phyloP scores from a whole-genome alignment of 2,329 filamentous ascomycete genomes.

The Paecilomyces formosus region DNA sequence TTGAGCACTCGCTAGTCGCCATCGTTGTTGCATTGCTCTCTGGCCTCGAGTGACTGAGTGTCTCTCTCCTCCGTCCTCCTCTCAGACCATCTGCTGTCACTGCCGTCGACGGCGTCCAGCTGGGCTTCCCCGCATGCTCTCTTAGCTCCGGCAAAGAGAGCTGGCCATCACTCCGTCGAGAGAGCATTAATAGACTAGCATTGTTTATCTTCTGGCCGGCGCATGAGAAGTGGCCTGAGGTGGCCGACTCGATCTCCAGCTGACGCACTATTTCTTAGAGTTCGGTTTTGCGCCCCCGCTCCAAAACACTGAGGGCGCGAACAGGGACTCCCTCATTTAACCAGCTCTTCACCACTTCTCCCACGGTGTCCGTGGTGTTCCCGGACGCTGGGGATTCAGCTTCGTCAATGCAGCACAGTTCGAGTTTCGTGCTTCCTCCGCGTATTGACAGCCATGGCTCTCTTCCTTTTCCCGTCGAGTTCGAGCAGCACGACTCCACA shows the following conservation, averaged over 20 bases:
- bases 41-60: neutral
- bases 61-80: neutral
- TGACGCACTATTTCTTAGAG: neutral
- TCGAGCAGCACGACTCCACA: slow-evolving; percentile 5
- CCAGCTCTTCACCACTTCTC: slow-evolving; percentile 2
- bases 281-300: neutral
- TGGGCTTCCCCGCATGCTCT: slow-evolving; percentile 17
- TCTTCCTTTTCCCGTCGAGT: slow-evolving; percentile 4
- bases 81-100: neutral
- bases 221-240: neutral
- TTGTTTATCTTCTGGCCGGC: neutral
- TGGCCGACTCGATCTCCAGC: neutral
- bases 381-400: slow-evolving; percentile 17
- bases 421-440: slow-evolving; percentile 17
- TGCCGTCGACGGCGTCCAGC: neutral
- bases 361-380: slow-evolving; percentile 1
- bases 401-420: slow-evolving; percentile 33
- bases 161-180: slow-evolving; percentile 7
- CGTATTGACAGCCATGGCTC: slow-evolving; percentile 11
- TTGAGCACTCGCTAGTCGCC: neutral
- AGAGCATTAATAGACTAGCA: neutral
- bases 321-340: slow-evolving; percentile 7
- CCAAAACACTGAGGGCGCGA: neutral
- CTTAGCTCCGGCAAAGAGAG: slow-evolving; percentile 13
- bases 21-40: neutral